Conservation (phyloP, 768 basidiomycete genomes). For the Coprinellus aureogranulatus region DNA sequence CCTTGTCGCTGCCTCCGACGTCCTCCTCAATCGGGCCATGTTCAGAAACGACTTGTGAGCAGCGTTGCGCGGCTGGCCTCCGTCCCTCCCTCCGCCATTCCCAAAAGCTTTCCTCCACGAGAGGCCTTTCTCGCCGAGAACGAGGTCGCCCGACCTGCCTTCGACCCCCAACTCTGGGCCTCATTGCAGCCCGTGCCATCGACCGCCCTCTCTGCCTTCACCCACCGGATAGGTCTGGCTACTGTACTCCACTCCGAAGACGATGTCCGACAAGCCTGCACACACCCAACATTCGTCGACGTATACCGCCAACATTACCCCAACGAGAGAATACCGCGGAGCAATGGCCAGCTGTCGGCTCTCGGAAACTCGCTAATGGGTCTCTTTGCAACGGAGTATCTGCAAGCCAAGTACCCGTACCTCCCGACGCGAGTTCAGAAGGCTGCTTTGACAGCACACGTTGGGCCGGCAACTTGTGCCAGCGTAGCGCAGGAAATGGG, state of each 20-base stretch:
- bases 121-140: slow-evolving; percentile 36
- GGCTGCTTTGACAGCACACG: slow-evolving; percentile 88
- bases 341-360: slow-evolving; percentile 72
- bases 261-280: slow-evolving; percentile 70
- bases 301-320: slow-evolving; percentile 59
- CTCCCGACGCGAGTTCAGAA: slow-evolving; percentile 90
- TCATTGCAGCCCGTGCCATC: slow-evolving; percentile 68
- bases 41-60: slow-evolving; percentile 49
- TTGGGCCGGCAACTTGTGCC: slow-evolving; percentile 80
- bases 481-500: slow-evolving; percentile 86
- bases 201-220: slow-evolving; percentile 70
- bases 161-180: slow-evolving; percentile 70
- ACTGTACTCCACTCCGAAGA: slow-evolving; percentile 53
- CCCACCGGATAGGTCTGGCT: slow-evolving; percentile 71
- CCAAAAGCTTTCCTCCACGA: slow-evolving; percentile 56
- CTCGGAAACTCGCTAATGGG: slow-evolving; percentile 90
- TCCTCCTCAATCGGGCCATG: slow-evolving; percentile 52
- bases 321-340: slow-evolving; percentile 45
- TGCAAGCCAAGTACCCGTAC: slow-evolving; percentile 80
- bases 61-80: slow-evolving; percentile 50
- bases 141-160: slow-evolving; percentile 38
- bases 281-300: slow-evolving; percentile 66
- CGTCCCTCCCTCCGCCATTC: slow-evolving; percentile 53
- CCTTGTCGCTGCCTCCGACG: slow-evolving; percentile 9
- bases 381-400: slow-evolving; percentile 82